A percentile compares a stretch with the other conserved stretches of the same genome.
Evolutionary conservation across 306 rosid genomes (phyloP).

Genomic region (Rosa multiflora): DNA sequence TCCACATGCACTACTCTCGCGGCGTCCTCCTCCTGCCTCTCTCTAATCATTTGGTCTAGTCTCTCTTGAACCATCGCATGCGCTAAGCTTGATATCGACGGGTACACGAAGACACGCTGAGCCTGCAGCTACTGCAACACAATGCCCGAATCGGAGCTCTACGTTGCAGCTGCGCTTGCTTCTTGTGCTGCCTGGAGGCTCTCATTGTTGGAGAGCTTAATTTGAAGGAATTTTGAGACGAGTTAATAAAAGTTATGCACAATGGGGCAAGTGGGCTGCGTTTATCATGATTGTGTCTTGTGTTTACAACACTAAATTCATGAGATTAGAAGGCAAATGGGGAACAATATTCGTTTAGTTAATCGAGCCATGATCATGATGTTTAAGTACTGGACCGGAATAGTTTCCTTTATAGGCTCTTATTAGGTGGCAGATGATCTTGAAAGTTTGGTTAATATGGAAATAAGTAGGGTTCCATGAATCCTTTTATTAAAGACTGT

Average conservation of each 20-base stretch:
- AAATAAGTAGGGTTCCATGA: background rate
- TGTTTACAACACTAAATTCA: slow-evolving; percentile 34
- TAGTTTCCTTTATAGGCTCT: slow-evolving; percentile 43
- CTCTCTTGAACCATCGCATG: slow-evolving; percentile 98
- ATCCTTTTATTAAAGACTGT: background rate
- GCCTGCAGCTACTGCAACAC: slow-evolving; percentile 78
- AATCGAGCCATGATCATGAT: slow-evolving; percentile 51
- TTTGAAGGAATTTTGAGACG: slow-evolving; percentile 42
- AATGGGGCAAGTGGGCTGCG: slow-evolving; percentile 63
- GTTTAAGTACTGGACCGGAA: slow-evolving; percentile 44
- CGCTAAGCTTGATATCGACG: slow-evolving; percentile 74
- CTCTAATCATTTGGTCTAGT: slow-evolving; percentile 80
- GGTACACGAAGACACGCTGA: slow-evolving; percentile 77
- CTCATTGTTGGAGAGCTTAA: slow-evolving; percentile 39
- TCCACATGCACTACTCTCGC: slow-evolving; percentile 31
- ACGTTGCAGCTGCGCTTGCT: slow-evolving; percentile 39
- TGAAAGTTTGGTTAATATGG: slow-evolving; percentile 22
- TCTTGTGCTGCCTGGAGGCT: slow-evolving; percentile 51
- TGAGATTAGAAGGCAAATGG: slow-evolving; percentile 37
- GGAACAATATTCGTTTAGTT: slow-evolving; percentile 46
- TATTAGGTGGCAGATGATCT: slow-evolving; percentile 41
- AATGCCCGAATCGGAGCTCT: slow-evolving; percentile 54
- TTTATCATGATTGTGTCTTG: slow-evolving; percentile 53
- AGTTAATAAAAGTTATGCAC: slow-evolving; percentile 53
- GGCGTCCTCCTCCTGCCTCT: slow-evolving; percentile 37